Base-by-base conservation (phyloP, 192 early-diverging fungal genomes). In the Fimicolochytrium jonesii region DNA sequence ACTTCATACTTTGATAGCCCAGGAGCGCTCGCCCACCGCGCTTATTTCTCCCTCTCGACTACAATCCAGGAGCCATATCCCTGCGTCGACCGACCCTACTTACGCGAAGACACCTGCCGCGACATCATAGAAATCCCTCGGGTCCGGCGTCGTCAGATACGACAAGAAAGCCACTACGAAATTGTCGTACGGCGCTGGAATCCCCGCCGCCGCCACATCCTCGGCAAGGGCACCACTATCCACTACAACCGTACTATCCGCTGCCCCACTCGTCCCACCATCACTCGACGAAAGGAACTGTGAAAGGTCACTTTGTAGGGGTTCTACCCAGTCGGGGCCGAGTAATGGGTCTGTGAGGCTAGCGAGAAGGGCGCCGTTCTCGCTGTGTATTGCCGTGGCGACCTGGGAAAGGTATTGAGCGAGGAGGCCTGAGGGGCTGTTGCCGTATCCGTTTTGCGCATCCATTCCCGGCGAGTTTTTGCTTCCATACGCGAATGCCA, bases 91-190 rank as follows among this genome's bases (percentile, higher is more conserved):
- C 25, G 15, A 15, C 2, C 2, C 25, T n/a, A 62, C 60, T 41
- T 35, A 64, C 62, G 52, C 51, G 25, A 64, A 55, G 13, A 64
- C 51, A 13, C 36, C 49, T 23, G 41, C 62, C 11, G 62, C 62
- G 39, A n/a, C 31, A 55, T 64, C 62, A 39, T 64, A 64, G 13
- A 55, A 45, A 18, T 64, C 62, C 32, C 62, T 30, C n/a, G 18
- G 25, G 29, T 64, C 62, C 37, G 15, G 6, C 3, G 41, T 41
- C 17, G 32, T 29, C n/a, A 64, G 37, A 32, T 55, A 64, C n/a
- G 29, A 15, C 18, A 64, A 28, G 32, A 54, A 64, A 29, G 62
- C 34, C 15, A 33, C 23, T 23, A 64, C 39, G 39, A 45, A 64
- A n/a, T 26, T 18, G 29, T 37, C 26, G 23, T 42, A 44, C 5